Percentiles rank a stretch among this genome's conserved stretches.
Conservation (phyloP, 345 rosid genomes). For the Streptanthus diversifolius region DNA sequence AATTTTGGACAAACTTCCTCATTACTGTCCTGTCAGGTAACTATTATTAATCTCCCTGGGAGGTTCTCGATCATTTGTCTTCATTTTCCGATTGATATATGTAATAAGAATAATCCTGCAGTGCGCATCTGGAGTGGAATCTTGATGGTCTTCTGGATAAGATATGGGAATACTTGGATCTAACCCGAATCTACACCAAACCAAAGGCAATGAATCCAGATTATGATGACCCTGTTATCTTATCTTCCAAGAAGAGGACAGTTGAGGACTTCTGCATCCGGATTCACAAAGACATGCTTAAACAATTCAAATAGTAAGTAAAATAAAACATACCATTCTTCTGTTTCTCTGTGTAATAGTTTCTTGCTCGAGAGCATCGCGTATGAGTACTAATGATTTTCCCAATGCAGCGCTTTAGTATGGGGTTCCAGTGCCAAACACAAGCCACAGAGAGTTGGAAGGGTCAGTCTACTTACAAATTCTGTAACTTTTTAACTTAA, state of each 20-base stretch:
- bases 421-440: slow-evolving; percentile 99
- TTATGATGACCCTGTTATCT: slow-evolving; percentile 91
- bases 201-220: slow-evolving; percentile 98
- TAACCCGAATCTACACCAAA: slow-evolving; percentile 91
- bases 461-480: slow-evolving; percentile 45
- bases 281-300: slow-evolving; percentile 92
- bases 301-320: slow-evolving; percentile 94
- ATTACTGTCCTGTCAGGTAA: slow-evolving; percentile 96
- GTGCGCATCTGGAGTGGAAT: slow-evolving; percentile 98
- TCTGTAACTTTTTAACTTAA: neutral
- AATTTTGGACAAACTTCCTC: slow-evolving; percentile 96
- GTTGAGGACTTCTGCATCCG: slow-evolving; percentile 85
- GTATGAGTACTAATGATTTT: neutral
- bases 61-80: neutral
- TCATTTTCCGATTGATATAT: neutral
- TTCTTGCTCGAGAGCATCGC: neutral
- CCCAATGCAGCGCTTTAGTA: slow-evolving; percentile 65
- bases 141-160: slow-evolving; percentile 87
- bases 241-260: slow-evolving; percentile 81
- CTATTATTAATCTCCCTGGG: neutral
- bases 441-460: slow-evolving; percentile 99
- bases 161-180: slow-evolving; percentile 88
- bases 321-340: neutral
- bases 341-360: neutral
- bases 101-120: slow-evolving; percentile 33